A percentile compares a stretch with the other conserved stretches of the same genome.
Conservation (phyloP, 768 basidiomycete genomes). For the Naematelia encephala region DNA sequence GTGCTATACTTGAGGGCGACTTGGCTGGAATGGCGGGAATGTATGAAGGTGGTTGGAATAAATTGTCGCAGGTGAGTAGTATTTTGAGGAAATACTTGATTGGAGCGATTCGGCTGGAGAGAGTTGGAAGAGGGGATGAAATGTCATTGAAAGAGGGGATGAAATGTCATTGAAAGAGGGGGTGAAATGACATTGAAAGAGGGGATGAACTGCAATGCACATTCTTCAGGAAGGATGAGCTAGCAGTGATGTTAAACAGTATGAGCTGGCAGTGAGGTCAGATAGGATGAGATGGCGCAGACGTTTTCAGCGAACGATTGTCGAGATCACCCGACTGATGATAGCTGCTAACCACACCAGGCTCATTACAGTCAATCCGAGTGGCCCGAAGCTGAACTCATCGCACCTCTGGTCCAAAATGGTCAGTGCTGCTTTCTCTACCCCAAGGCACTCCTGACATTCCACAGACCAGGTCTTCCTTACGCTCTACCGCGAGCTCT, state of each 20-base stretch:
- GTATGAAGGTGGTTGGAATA: conserved; percentile 97
- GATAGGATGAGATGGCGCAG: not conserved
- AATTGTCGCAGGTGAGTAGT: conserved; percentile 66
- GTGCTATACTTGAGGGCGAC: conserved; percentile 88
- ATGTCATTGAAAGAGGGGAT: no score
- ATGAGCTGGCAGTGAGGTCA: no score
- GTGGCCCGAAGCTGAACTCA: conserved; percentile 96
- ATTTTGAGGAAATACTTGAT: not conserved
- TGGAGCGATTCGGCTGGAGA: no score
- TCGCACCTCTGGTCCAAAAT: conserved; percentile 90
- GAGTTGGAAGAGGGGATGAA: no score
- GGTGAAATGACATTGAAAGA: no score
- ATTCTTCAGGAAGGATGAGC: no score
- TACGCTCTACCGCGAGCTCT: conserved; percentile 73
- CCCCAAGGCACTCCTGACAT: not conserved
- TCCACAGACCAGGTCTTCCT: conserved; percentile 82
- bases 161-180: no score
- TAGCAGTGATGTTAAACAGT: no score
- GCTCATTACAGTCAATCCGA: conserved; percentile 91
- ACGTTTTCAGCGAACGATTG: not conserved
- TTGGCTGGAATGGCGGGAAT: conserved; percentile 83
- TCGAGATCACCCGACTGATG: not conserved
- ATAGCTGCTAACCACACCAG: conserved; percentile 5
- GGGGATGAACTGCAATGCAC: no score
- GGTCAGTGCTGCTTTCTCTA: conserved; percentile 55